A percentile compares a stretch with the other conserved stretches of the same genome.
These are phyloP conservation scores for Cutaneotrichosporon cavernicola DNA, from an alignment of 1,284 basidiomycete species.

Conservation along the genomic window DNA sequence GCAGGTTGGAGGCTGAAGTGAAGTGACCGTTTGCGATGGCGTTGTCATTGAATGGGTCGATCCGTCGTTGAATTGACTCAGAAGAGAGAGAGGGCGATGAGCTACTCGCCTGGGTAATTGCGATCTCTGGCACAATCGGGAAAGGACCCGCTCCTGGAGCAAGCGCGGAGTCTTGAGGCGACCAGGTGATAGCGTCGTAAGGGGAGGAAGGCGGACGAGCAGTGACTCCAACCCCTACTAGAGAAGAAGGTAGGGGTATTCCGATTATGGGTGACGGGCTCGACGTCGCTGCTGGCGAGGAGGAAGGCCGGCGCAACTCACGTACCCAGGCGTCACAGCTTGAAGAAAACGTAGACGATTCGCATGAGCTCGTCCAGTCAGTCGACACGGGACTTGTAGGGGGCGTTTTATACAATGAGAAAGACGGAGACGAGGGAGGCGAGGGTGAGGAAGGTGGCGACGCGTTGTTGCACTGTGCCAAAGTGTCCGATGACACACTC, in stretches of 20 bases:
- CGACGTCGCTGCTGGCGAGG: not conserved
- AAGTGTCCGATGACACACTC: not conserved
- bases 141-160: not conserved
- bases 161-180: not conserved
- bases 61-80: not conserved
- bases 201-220: not conserved
- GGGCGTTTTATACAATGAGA: not conserved
- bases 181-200: not conserved
- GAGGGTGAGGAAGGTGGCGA: not conserved
- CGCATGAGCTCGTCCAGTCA: not conserved
- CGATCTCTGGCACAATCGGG: not conserved
- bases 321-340: not conserved
- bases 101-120: not conserved
- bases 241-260: not conserved
- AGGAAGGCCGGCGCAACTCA: not conserved
- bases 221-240: too few species aligned
- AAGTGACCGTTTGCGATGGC: not conserved
- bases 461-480: not conserved
- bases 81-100: not conserved
- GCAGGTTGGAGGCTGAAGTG: not conserved
- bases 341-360: not conserved
- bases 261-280: not conserved
- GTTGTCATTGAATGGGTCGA: not conserved
- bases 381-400: not conserved
- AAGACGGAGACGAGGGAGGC: constrained; percentile 36